Conservation (phyloP, 2,329 filamentous ascomycete species). For the Corniculantispora saksenae region DNA sequence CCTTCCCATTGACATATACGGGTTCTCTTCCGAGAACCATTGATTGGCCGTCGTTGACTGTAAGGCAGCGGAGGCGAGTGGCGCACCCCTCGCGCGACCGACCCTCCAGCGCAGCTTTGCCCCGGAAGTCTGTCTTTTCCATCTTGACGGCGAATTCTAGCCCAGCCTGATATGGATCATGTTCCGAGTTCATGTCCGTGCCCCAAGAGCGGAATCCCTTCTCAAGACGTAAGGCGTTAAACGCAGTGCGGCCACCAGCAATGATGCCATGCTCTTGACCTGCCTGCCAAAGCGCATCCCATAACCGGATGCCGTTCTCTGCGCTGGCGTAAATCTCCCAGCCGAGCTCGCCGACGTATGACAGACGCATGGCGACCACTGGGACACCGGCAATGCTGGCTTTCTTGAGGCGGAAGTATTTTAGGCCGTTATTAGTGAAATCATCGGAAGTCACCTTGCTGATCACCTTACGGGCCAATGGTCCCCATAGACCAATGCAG, state of each 20-base stretch:
- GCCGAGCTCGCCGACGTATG: slow-evolving; percentile 61
- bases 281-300: slow-evolving; percentile 58
- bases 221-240: slow-evolving; percentile 60
- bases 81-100: slow-evolving; percentile 37
- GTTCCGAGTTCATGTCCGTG: slow-evolving; percentile 60
- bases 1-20: slow-evolving; percentile 49
- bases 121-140: slow-evolving; percentile 52
- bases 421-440: slow-evolving; percentile 46
- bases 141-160: slow-evolving; percentile 50
- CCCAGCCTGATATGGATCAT: slow-evolving; percentile 61
- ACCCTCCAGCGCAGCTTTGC: slow-evolving; percentile 48
- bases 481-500: slow-evolving; percentile 64
- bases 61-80: slow-evolving; percentile 49
- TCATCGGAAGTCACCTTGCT: slow-evolving; percentile 45
- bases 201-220: slow-evolving; percentile 60
- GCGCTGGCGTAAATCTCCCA: slow-evolving; percentile 65
- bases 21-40: slow-evolving; percentile 64
- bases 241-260: slow-evolving; percentile 58
- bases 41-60: slow-evolving; percentile 56
- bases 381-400: slow-evolving; percentile 56
- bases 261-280: slow-evolving; percentile 57
- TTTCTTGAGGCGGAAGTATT: slow-evolving; percentile 51
- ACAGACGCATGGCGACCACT: slow-evolving; percentile 56
- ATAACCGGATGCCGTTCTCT: slow-evolving; percentile 58
- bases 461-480: slow-evolving; percentile 54